Base-by-base conservation (phyloP, 208 protist species). In the Acanthamoeba triangularis region DNA sequence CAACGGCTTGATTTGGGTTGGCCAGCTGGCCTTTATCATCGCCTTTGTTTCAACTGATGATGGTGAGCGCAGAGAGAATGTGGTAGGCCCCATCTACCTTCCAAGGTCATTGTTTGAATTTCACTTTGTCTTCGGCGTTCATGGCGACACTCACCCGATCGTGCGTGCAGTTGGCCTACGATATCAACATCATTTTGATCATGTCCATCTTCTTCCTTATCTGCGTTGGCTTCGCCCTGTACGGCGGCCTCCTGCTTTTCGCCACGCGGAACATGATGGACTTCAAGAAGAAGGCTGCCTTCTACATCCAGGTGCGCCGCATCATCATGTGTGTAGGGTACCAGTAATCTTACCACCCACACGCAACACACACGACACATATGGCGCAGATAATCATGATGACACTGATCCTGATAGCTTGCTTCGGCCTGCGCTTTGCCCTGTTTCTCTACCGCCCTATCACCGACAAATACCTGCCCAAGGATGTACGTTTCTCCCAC, bases 121-220 rank as follows among this genome's bases (percentile, higher is more conserved):
- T 35, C 14, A 37, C 33, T 37, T 37, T 76, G 11, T 76, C 28
- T 76, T 76, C 7, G n/a, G 28, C 8, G 8, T 23, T 30, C 7
- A 74, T 37, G 18, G 7, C 28, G 28, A 20, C 61, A 84, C n/a
- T 84, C 76, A 23, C 37, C 23, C 23, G 76, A 84, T 10, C n/a
- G 76, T 61, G 56, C 56, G 56, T 25, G 56, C 41, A 88, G 47
- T 23, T 63, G 80, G 80, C 80, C 44, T 88, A 88, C 33, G 80
- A 88, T 23, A 61, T 88, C 80, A 88, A 88, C 80, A 56, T 88
- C 37, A 52, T 88, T 33, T 30, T 88, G 47, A 88, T 88, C 80
- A 61, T 88, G 41, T 52, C 80, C 0, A 61, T 88, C 47, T 88
- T 88, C 33, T 52, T 52, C 47, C 80, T 88, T 13, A 88, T 88